Conservation (phyloP, 2,329 filamentous ascomycete genomes). For the Diaporthe amygdali region DNA sequence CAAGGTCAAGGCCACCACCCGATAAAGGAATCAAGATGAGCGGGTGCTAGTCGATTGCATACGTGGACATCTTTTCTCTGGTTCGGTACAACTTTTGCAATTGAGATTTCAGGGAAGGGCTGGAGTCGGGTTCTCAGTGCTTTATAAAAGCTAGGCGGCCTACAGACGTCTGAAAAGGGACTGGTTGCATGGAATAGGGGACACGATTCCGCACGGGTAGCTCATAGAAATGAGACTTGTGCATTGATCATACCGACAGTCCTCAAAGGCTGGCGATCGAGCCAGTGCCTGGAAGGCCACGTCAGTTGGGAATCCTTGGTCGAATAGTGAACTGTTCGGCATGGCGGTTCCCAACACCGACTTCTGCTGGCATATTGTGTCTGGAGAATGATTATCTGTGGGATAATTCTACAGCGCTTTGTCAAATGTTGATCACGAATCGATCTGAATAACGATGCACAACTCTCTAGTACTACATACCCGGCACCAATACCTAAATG, state of each 20-base stretch:
- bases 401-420: neutral
- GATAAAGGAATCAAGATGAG: conserved; percentile 60
- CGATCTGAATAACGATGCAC: neutral
- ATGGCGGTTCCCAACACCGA: neutral
- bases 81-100: conserved; percentile 14
- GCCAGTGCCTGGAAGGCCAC: neutral
- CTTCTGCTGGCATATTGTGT: neutral
- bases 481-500: neutral
- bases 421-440: neutral
- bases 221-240: conserved; percentile 36
- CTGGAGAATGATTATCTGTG: neutral
- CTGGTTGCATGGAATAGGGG: conserved; percentile 36
- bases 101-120: conserved; percentile 27
- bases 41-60: conserved; percentile 22
- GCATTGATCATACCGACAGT: conserved; percentile 30
- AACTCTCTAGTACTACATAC: neutral
- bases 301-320: neutral
- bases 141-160: conserved; percentile 25
- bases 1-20: conserved; percentile 87
- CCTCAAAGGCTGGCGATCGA: neutral
- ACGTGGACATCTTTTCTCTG: conserved; percentile 17
- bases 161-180: conserved; percentile 26
- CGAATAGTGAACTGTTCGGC: neutral
- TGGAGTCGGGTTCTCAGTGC: conserved; percentile 29
- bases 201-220: conserved; percentile 36